A percentile compares a stretch with the other conserved stretches of the same genome.
These are phyloP conservation scores for Chalciporus pseudorubinellus DNA, from an alignment of 768 basidiomycete species.

Conservation along the genomic window DNA sequence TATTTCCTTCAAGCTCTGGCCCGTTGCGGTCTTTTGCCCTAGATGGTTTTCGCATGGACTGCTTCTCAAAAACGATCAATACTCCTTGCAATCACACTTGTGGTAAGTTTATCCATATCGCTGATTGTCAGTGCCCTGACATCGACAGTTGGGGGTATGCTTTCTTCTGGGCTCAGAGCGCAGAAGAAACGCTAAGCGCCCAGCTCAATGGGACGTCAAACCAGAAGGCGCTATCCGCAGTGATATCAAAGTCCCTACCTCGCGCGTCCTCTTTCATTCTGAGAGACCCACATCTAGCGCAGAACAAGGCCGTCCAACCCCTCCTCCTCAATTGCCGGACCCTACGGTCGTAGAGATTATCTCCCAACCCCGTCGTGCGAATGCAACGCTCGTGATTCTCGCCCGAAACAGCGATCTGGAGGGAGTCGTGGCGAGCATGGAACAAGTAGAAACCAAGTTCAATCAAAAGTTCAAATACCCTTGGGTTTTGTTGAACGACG, in stretches of 20 bases:
- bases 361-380: slow-evolving; percentile 36
- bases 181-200: background rate
- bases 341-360: background rate
- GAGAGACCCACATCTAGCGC: background rate
- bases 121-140: background rate
- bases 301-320: background rate
- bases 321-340: slow-evolving; percentile 5
- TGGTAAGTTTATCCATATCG: slow-evolving; percentile 15
- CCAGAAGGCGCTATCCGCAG: background rate
- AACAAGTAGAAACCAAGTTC: slow-evolving; percentile 56
- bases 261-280: background rate
- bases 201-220: slow-evolving; percentile 1
- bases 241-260: background rate
- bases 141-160: slow-evolving; percentile 18
- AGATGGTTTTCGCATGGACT: slow-evolving; percentile 26
- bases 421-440: slow-evolving; percentile 47
- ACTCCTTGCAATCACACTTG: slow-evolving; percentile 23
- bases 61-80: slow-evolving; percentile 31
- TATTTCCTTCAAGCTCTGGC: background rate
- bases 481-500: slow-evolving; percentile 65
- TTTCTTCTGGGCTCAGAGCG: slow-evolving; percentile 20
- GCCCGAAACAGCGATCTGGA: slow-evolving; percentile 47
- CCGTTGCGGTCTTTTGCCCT: background rate
- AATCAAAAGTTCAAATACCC: slow-evolving; percentile 59
- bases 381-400: slow-evolving; percentile 59